Base-by-base conservation (phyloP, 805 yeast genomes). In the Yarrowia hollandica region DNA sequence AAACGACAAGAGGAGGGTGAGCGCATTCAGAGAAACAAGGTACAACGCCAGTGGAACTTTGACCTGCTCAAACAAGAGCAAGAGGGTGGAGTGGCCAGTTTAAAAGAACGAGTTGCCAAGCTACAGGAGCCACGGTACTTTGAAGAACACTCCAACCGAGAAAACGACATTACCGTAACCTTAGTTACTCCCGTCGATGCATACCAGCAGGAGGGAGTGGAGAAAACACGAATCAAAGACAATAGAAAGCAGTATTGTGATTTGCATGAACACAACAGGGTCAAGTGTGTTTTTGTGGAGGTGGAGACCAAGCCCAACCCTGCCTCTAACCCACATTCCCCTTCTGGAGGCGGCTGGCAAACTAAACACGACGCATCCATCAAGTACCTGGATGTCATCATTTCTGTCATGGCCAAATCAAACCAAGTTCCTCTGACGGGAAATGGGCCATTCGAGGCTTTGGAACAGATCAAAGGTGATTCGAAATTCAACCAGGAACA, bases 231-330 rank as follows among this genome's bases (percentile, higher is more conserved):
- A 1, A 33, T 33, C 31, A 30, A 31, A 14, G 56, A 48, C 31
- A 48, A 48, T 22, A n/a, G 38, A 48, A n/a, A 22, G 11, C 41
- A 48, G 19, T 48, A 31, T 15, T 34, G 41, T 15, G 56, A 48
- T 22, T 19, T 33, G 56, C 38, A 34, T 15, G 26, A 28, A 14
- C 52, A 44, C 26, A 30, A 44, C 52, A 44, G 19, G 52, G 52
- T 44, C 52, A 44, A 44, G 35, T 44, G 52, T n/a, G 52, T 44
- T 18, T 44, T n/a, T 19, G 35, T 44, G 14, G 35, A 44, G 34
- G 52, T 44, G 18, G 35, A 19, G 18, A 30, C 52, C 26, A 28
- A 44, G 25, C 52, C 52, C 18, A 44, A 44, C 18, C 52, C 52
- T 12, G 52, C 34, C 8, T 28, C 52, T 5, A 28, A 28, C 25